Conservation (phyloP, 2,329 filamentous ascomycete species). For the Clarireedia hainanense region DNA sequence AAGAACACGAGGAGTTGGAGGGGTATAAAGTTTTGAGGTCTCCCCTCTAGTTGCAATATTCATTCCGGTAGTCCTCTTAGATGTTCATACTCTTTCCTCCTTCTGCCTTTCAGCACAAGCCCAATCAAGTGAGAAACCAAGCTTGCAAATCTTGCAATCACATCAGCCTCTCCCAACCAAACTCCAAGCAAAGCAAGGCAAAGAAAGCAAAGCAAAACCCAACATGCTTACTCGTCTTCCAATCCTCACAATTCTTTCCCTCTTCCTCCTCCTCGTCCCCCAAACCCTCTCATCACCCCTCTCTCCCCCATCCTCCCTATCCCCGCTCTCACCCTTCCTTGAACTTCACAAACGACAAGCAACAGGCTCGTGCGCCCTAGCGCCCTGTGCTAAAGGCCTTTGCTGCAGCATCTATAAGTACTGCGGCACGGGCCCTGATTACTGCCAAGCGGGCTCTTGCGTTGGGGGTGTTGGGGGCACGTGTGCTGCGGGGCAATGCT, state of each 20-base stretch:
- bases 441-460: constrained; percentile 9
- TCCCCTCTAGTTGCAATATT: too few species aligned
- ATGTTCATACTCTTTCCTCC: too few species aligned
- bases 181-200: background rate
- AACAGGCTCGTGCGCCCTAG: background rate
- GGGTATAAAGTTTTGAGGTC: too few species aligned
- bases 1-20: too few species aligned
- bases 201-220: background rate
- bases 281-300: background rate
- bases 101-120: too few species aligned
- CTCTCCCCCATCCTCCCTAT: background rate
- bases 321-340: background rate
- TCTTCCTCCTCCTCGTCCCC: background rate
- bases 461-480: constrained; percentile 13
- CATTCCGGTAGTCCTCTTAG: too few species aligned
- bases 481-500: constrained; percentile 12
- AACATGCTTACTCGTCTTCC: background rate
- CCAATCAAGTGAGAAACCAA: too few species aligned
- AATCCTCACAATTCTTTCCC: background rate
- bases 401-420: constrained; percentile 1
- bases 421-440: background rate
- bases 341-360: background rate
- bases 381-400: background rate
- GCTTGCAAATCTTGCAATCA: background rate
- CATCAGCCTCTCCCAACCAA: background rate